Evolutionary conservation across 2,329 filamentous ascomycete genomes (phyloP).

Genomic region (Podosphaera fusca): DNA sequence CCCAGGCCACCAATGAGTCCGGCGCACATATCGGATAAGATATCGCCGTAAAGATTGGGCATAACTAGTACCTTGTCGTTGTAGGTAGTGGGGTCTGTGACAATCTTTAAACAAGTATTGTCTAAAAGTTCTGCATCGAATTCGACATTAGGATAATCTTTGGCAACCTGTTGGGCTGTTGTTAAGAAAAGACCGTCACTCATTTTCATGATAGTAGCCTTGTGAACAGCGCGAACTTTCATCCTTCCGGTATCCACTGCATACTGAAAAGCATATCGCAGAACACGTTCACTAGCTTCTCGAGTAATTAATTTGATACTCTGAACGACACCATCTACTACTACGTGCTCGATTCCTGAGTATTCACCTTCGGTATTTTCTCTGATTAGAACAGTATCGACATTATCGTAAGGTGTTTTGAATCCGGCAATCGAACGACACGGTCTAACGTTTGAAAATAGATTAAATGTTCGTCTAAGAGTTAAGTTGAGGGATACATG

Average conservation of each 20-base stretch:
- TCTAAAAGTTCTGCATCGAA: constrained; percentile 96
- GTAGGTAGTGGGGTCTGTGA: constrained; percentile 86
- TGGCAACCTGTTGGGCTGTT: constrained; percentile 63
- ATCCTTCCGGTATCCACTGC: constrained; percentile 79
- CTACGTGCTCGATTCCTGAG: constrained; percentile 95
- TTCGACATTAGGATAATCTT: constrained; percentile 88
- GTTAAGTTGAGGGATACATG: constrained; percentile 98
- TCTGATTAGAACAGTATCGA: constrained; percentile 92
- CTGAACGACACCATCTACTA: constrained; percentile 94
- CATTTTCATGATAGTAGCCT: constrained; percentile 99
- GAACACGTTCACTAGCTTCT: constrained; percentile 81
- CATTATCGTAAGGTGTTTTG: constrained; percentile 95
- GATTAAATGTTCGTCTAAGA: constrained; percentile 96
- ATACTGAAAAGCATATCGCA: constrained; percentile 96
- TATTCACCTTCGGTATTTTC: constrained; percentile 99
- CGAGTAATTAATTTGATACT: constrained; percentile 98
- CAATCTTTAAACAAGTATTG: constrained; percentile 98
- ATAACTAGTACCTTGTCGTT: constrained; percentile 98
- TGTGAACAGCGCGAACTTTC: constrained; percentile 96
- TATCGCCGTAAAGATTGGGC: constrained; percentile 98
- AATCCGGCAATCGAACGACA: constrained; percentile 92
- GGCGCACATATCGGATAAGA: constrained; percentile 98
- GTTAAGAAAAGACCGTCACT: constrained; percentile 93
- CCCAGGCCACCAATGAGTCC: constrained; percentile 94
- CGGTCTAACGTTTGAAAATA: constrained; percentile 96